A percentile compares a stretch with the other conserved stretches of the same genome.
phyloP scores from a whole-genome alignment of 2,329 filamentous ascomycete species.

The Hypoxylon sp. region DNA sequence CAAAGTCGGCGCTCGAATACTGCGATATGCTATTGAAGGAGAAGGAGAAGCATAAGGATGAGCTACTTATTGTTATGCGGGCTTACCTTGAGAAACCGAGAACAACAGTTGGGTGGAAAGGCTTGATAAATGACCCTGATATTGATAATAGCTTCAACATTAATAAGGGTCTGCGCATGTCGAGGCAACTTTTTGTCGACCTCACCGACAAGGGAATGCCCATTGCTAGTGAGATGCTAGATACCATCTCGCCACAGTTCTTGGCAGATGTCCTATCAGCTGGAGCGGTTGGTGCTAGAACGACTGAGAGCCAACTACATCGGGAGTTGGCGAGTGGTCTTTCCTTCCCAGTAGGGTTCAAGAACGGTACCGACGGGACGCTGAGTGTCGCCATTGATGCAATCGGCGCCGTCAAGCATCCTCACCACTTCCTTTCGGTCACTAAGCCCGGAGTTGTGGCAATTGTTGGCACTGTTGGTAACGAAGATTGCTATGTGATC shows the following conservation, averaged over 20 bases:
- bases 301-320: slow-evolving; percentile 96
- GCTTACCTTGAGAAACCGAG: slow-evolving; percentile 98
- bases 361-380: slow-evolving; percentile 97
- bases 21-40: slow-evolving; percentile 85
- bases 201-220: slow-evolving; percentile 94
- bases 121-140: slow-evolving; percentile 97
- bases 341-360: slow-evolving; percentile 98
- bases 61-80: slow-evolving; percentile 96
- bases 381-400: slow-evolving; percentile 93
- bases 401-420: slow-evolving; percentile 91
- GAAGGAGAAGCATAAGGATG: slow-evolving; percentile 89
- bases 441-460: slow-evolving; percentile 96
- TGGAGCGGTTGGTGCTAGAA: slow-evolving; percentile 94
- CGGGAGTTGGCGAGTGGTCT: slow-evolving; percentile 93
- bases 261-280: slow-evolving; percentile 91
- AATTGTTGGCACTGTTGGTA: slow-evolving; percentile 93
- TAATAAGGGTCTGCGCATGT: slow-evolving; percentile 93
- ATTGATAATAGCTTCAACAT: slow-evolving; percentile 99
- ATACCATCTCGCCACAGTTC: slow-evolving; percentile 98
- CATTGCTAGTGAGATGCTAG: slow-evolving; percentile 96
- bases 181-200: slow-evolving; percentile 92
- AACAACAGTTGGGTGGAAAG: slow-evolving; percentile 99
- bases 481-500: slow-evolving; percentile 98
- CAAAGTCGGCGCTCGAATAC: slow-evolving; percentile 90
- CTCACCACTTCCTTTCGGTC: slow-evolving; percentile 96